Evolutionary conservation across 129 eudicot species (phyloP), one percentile per base, ranked within the genome.

Genomic region (Chrysanthemum makinoi): DNA sequence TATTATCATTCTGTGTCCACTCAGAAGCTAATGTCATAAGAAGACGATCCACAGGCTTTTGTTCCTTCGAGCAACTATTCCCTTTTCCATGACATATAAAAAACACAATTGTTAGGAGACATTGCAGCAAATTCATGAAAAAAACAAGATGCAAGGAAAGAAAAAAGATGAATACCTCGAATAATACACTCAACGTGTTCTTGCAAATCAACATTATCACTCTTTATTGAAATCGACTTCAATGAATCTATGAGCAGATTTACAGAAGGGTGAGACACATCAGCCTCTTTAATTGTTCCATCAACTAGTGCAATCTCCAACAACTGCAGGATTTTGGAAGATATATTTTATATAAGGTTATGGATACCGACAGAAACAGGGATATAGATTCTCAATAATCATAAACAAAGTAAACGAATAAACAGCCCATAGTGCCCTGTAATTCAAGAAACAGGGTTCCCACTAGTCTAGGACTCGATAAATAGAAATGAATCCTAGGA

Each of bases 11-110:
- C 65, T 81, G 88, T 63, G 88, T 69, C 68, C 73, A 68, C 57
- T 83, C 96, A 11, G 98, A 87, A 70, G 89, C 75, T 77, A 89
- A 75, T 72, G 84, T 78, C 87, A 84, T 74, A 52, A 94, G 84
- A 57, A 94, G 87, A 72, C 78, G 82, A 74, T 87, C 93, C 64
- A 80, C 85, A n/a, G 89, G 85, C 70, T 84, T 83, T 47, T 84
- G 79, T 75, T 83, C 96, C 78, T 66, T 86, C 9, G 84, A 83
- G 80, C 97, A 94, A 65, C 80, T 76, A 47, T 76, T 84, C 73
- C 96, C 96, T 89, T 70, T 70, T 70, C 11, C 62, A 72, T 46
- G 72, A 72, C 78, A 79, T 17, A 81, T 16, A 58, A 7, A 63
- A 80, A 60, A 48, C 24, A 47, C 22, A 64, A 44, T 6, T 28